phyloP scores from a whole-genome alignment of 169 alveolate species.

The Plasmodium malariae region DNA sequence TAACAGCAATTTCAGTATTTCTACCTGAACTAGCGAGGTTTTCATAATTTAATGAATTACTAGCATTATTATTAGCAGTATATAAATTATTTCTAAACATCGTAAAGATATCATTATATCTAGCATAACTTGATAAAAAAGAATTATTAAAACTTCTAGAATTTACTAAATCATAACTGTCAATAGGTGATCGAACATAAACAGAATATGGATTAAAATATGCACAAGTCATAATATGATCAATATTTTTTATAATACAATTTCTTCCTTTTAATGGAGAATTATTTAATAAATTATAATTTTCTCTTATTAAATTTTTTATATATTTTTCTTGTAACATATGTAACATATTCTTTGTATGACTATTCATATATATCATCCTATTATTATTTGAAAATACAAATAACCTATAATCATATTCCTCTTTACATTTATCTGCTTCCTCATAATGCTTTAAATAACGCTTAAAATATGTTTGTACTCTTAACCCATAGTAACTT shows the following conservation, averaged over 20 bases:
- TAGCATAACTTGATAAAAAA: slow-evolving; percentile 30
- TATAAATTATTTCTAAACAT: slow-evolving; percentile 57
- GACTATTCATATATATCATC: slow-evolving; percentile 46
- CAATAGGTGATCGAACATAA: slow-evolving; percentile 45
- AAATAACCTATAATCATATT: slow-evolving; percentile 38
- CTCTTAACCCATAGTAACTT: not conserved
- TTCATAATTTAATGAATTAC: slow-evolving; percentile 27
- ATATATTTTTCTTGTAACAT: slow-evolving; percentile 39
- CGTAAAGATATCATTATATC: slow-evolving; percentile 64
- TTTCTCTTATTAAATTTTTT: slow-evolving; percentile 58
- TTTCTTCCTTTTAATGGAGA: slow-evolving; percentile 65
- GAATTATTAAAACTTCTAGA: slow-evolving; percentile 35
- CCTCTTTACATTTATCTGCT: slow-evolving; percentile 18
- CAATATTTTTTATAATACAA: slow-evolving; percentile 54
- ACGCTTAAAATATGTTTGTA: not conserved
- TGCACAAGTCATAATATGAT: slow-evolving; percentile 28
- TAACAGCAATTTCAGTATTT: slow-evolving; percentile 55
- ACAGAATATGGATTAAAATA: slow-evolving; percentile 51
- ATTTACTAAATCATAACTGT: slow-evolving; percentile 34
- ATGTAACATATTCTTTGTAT: slow-evolving; percentile 21
- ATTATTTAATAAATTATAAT: slow-evolving; percentile 45
- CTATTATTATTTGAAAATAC: slow-evolving; percentile 29
- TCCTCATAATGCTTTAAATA: slow-evolving; percentile 51
- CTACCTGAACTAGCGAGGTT: slow-evolving; percentile 17
- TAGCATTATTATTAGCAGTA: not conserved